These are phyloP conservation scores for Kodamaea sagamina DNA, from an alignment of 805 yeast species.

Conservation along the genomic window DNA sequence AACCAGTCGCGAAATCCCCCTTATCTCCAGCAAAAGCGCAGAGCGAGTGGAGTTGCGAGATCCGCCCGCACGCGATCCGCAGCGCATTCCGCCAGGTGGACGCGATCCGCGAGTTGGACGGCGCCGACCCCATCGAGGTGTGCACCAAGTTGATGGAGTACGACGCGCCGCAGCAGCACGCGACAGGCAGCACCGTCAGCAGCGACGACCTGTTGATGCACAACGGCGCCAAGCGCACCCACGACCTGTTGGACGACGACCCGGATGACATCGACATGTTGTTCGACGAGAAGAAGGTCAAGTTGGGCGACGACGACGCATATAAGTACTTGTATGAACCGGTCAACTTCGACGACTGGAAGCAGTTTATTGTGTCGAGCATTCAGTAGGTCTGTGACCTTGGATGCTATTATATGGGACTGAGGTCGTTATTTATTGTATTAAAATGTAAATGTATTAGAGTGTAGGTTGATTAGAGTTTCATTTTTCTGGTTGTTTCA, in stretches of 20 bases:
- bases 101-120: conserved; percentile 35
- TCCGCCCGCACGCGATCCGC: conserved; percentile 46
- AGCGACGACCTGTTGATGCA: conserved; percentile 13
- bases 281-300: conserved; percentile 39
- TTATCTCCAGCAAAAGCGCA: conserved; percentile 36
- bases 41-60: conserved; percentile 45
- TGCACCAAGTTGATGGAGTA: conserved; percentile 6
- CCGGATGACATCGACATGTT: conserved; percentile 35
- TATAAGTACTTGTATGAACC: conserved; percentile 31
- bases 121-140: conserved; percentile 18
- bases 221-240: conserved; percentile 23
- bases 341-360: conserved; percentile 40
- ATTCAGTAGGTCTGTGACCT: conserved; percentile 5
- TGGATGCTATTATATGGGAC: background rate
- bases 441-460: background rate
- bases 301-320: conserved; percentile 21
- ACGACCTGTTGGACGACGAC: conserved; percentile 12
- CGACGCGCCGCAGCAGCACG: background rate
- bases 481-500: background rate
- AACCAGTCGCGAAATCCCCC: conserved; percentile 31
- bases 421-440: conserved; percentile 1
- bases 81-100: conserved; percentile 50
- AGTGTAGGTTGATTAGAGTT: background rate
- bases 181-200: conserved; percentile 15
- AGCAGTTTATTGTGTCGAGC: conserved; percentile 22